phyloP scores from a whole-genome alignment of 2,329 filamentous ascomycete genomes.

The Xylaria sp. region DNA sequence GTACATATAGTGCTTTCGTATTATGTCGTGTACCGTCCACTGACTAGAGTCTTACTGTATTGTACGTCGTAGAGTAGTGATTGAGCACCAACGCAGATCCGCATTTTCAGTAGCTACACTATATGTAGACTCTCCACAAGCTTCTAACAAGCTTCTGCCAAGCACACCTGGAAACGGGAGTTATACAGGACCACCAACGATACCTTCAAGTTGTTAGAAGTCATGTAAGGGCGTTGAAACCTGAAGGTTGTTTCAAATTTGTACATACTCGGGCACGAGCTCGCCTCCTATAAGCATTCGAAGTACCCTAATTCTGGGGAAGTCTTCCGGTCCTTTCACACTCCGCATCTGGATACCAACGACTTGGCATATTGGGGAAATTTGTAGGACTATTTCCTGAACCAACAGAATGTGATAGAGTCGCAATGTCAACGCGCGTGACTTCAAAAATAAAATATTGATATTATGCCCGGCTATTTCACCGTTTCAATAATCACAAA shows the following conservation, averaged over 20 bases:
- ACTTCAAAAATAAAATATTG: not conserved
- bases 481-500: not conserved
- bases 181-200: not conserved
- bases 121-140: too few relatives aligned
- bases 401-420: not conserved
- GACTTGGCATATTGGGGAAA: conserved; percentile 6
- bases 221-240: conserved; percentile 6
- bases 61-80: not conserved
- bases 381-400: not conserved
- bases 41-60: not conserved
- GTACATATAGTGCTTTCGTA: not conserved
- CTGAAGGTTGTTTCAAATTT: not conserved
- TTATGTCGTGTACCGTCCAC: not conserved
- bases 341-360: conserved; percentile 12
- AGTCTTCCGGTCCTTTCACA: conserved; percentile 9
- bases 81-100: not conserved
- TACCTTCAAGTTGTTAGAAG: not conserved
- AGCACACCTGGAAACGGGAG: not conserved
- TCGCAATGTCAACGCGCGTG: not conserved
- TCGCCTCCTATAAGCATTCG: conserved; percentile 1
- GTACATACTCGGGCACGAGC: not conserved
- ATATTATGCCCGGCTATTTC: too few relatives aligned
- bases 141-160: not conserved
- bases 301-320: conserved; percentile 8
- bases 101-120: not conserved